Base-by-base conservation (phyloP, 78 protist genomes). In the Dictyostelium intermedium region DNA sequence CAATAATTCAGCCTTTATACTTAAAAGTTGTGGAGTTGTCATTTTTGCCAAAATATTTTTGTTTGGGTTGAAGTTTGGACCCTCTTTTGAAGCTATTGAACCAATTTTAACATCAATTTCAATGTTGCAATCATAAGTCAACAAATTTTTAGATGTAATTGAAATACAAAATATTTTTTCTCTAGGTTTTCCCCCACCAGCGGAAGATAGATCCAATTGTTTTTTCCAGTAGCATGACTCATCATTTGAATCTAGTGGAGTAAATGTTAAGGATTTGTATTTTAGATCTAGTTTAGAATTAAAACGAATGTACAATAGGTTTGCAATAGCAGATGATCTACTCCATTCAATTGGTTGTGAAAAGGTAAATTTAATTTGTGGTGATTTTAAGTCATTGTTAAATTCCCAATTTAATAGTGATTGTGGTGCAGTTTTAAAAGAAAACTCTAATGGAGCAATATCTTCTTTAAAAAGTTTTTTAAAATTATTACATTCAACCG, bases 341-440 rank as follows among this genome's bases (percentile, higher is more conserved):
- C 66, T 56, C 66, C 66, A 56, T 20, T 72, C 35, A 32, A 72
- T 34, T 72, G 83, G 37, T 43, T 85, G 92, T 8, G 50, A 13
- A 43, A 85, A 76, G 14, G 7, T 3, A 11, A 85, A 34, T 32
- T 7, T 27, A 34, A 85, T 23, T 56, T 85, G 92, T 76, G 92
- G 92, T 7, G 61, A 10, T 5, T 30, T 13, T 11, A 85, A 10
- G 4, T 30, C 23, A 56, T 50, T 53, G 34, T 85, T 76, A 74
- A 47, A 85, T 3, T n/a, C 50, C 76, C 45, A 53, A 34, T 50
- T 18, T 37, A 20, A 30, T 39, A 34, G 18, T n/a, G 30, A 53
- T 27, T 85, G 69, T 5, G 53, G 35, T n/a, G 34, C 1, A 0
- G 92, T 85, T 5, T n/a, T 16, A 34, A 85, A 76, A 10, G 30